A percentile compares a stretch with the other conserved stretches of the same genome.
These are phyloP conservation scores for Scalesia atractyloides DNA, from an alignment of 129 eudicot species.

Conservation along the genomic window DNA sequence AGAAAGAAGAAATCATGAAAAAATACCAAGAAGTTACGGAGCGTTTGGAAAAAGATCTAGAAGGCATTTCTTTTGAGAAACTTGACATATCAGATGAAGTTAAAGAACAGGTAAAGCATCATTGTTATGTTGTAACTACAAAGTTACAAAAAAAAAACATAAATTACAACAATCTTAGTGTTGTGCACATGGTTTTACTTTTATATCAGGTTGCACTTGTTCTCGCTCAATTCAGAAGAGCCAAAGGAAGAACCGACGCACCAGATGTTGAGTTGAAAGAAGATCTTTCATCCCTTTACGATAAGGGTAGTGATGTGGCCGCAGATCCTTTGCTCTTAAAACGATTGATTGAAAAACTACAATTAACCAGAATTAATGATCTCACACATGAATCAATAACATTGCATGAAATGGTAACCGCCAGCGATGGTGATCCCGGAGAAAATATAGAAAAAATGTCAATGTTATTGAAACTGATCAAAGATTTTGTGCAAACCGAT, in stretches of 20 bases:
- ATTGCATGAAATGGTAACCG: slow-evolving; percentile 78
- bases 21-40: slow-evolving; percentile 66
- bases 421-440: slow-evolving; percentile 74
- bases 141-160: not conserved
- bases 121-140: not conserved
- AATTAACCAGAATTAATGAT: slow-evolving; percentile 62
- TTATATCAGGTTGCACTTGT: slow-evolving; percentile 77
- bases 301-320: slow-evolving; percentile 44
- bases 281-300: slow-evolving; percentile 61
- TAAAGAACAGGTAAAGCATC: slow-evolving; percentile 73
- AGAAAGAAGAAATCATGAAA: slow-evolving; percentile 69
- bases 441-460: slow-evolving; percentile 88
- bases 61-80: slow-evolving; percentile 57
- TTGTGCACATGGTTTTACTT: not conserved
- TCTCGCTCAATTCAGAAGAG: slow-evolving; percentile 80
- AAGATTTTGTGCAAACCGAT: slow-evolving; percentile 78
- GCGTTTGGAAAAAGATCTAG: slow-evolving; percentile 70
- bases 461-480: slow-evolving; percentile 64
- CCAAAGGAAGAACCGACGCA: slow-evolving; percentile 71
- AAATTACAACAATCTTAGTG: slow-evolving; percentile 5
- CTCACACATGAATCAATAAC: slow-evolving; percentile 86
- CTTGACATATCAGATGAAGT: slow-evolving; percentile 95
- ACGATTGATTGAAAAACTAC: slow-evolving; percentile 73
- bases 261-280: slow-evolving; percentile 66
- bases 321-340: slow-evolving; percentile 56